Percentiles rank a stretch among this genome's conserved stretches.
These are phyloP conservation scores for Chrysopogon serrulatus DNA, from an alignment of 176 grass and related monocot genomes.

Conservation along the genomic window DNA sequence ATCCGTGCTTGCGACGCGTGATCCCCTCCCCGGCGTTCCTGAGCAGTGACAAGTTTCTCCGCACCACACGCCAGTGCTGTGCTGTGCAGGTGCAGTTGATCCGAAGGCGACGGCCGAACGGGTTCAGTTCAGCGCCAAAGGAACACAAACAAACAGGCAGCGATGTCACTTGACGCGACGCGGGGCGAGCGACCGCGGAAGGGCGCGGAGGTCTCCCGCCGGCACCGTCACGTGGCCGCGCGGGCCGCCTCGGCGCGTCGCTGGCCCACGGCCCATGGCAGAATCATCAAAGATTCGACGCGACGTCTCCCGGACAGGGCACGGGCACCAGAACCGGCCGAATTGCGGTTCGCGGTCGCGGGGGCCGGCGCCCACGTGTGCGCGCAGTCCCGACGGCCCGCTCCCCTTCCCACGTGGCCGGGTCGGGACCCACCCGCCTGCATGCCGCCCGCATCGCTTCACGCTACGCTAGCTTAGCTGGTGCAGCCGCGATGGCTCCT, in stretches of 20 bases:
- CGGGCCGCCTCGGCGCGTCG: background rate
- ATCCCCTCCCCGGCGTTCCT: background rate
- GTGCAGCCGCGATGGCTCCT: background rate
- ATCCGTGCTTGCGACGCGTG: no score
- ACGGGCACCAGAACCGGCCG: background rate
- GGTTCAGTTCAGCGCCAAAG: background rate
- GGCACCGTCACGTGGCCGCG: constrained; percentile 37
- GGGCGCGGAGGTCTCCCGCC: background rate
- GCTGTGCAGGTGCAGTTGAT: background rate
- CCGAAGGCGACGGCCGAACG: background rate
- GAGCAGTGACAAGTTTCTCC: background rate
- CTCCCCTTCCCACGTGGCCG: background rate
- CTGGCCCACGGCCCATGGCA: constrained; percentile 25
- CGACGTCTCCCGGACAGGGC: background rate
- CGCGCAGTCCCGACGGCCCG: background rate
- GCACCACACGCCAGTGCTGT: background rate
- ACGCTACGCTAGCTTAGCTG: background rate
- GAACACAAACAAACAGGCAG: background rate
- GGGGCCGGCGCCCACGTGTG: constrained; percentile 20
- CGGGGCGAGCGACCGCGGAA: background rate
- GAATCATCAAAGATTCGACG: constrained; percentile 25
- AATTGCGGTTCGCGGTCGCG: background rate
- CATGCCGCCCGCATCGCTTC: background rate
- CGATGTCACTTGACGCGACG: background rate
- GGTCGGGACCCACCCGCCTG: background rate